phyloP scores from a whole-genome alignment of 1,284 basidiomycete genomes.

The Rhodotorula mucilaginosa region DNA sequence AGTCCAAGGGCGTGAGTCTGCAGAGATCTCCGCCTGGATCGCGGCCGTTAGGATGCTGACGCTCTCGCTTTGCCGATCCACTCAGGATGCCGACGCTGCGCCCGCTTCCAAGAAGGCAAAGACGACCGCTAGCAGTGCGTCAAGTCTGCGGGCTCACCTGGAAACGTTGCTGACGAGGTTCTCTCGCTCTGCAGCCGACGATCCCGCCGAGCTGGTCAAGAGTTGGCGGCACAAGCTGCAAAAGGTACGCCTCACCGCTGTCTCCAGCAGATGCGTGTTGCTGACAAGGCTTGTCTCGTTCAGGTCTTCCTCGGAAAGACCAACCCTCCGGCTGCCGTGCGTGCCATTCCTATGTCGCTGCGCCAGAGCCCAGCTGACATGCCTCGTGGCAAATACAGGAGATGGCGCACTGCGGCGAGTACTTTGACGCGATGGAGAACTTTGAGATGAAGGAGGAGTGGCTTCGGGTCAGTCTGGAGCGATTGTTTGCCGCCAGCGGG shows the following conservation, averaged over 20 bases:
- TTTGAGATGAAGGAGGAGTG: constrained; percentile 85
- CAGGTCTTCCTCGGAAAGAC: constrained; percentile 66
- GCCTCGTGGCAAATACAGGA: constrained; percentile 39
- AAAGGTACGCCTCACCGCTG: constrained; percentile 56
- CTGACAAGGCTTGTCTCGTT: neutral
- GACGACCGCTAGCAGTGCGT: constrained; percentile 8
- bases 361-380: neutral
- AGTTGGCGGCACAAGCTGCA: constrained; percentile 89
- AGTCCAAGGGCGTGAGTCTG: constrained; percentile 4
- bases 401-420: constrained; percentile 60
- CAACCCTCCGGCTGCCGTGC: constrained; percentile 47
- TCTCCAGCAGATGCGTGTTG: too few relatives aligned
- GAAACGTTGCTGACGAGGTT: neutral
- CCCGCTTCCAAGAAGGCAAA: constrained; percentile 40
- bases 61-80: neutral
- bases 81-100: constrained; percentile 27
- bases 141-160: too few relatives aligned
- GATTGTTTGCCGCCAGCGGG: too few relatives aligned
- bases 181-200: constrained; percentile 45
- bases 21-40: too few relatives aligned
- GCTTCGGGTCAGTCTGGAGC: constrained; percentile 60
- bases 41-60: neutral
- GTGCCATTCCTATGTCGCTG: neutral
- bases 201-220: constrained; percentile 56
- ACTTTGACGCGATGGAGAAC: constrained; percentile 77